These are phyloP conservation scores for Hapsidospora chrysogenum DNA, from an alignment of 495 filamentous ascomycete genomes.

Conservation along the genomic window DNA sequence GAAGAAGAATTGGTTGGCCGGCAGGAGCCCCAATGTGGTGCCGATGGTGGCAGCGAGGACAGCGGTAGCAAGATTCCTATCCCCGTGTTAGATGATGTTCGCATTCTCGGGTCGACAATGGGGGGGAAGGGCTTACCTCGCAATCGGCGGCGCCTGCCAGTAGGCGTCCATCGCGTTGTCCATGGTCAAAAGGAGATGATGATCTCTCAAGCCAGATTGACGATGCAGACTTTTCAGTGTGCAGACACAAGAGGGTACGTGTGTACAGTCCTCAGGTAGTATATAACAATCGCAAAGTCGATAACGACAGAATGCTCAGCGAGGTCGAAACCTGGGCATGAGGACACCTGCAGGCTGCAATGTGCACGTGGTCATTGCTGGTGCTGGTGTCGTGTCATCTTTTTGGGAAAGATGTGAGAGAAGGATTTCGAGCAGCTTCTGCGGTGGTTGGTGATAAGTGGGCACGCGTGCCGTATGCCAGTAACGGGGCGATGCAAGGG, in stretches of 20 bases:
- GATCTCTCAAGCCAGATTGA: too few species aligned
- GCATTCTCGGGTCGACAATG: neutral
- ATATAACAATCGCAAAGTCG: neutral
- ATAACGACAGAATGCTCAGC: neutral
- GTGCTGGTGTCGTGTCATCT: neutral
- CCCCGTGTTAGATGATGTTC: constrained; percentile 1
- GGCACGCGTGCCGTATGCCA: too few species aligned
- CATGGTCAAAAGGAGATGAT: constrained; percentile 1
- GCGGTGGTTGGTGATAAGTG: too few species aligned
- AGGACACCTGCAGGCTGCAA: constrained; percentile 2
- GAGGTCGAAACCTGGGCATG: neutral
- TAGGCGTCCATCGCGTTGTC: constrained; percentile 40
- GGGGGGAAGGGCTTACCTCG: constrained; percentile 37
- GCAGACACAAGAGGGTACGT: neutral
- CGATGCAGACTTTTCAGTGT: neutral
- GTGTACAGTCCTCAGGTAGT: neutral
- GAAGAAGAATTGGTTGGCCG: constrained; percentile 39
- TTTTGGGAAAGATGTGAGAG: too few species aligned
- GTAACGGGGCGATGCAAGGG: too few species aligned
- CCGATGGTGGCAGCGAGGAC: constrained; percentile 42
- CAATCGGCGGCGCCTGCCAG: constrained; percentile 52
- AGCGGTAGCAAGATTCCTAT: constrained; percentile 57
- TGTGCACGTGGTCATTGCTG: neutral
- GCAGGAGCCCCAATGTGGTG: constrained; percentile 41
- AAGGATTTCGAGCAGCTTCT: too few species aligned